phyloP scores from a whole-genome alignment of 2,329 filamentous ascomycete species.

The Pyricularia grisea region DNA sequence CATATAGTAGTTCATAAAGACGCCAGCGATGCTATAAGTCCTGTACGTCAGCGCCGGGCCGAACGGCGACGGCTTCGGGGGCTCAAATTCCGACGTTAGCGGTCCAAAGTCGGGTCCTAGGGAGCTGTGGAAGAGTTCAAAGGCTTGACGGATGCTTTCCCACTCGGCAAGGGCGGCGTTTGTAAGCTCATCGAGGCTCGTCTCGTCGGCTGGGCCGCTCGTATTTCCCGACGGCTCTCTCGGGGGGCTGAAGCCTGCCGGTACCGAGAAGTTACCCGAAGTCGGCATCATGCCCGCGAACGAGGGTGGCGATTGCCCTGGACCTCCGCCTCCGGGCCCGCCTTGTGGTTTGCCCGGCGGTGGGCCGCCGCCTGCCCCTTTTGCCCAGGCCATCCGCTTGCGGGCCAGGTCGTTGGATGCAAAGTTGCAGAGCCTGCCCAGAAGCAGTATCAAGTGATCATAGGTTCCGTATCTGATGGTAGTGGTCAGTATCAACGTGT shows the following conservation, averaged over 20 bases:
- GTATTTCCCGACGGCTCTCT: slow-evolving; percentile 29
- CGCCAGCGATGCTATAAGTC: slow-evolving; percentile 75
- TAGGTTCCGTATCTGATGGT: slow-evolving; percentile 69
- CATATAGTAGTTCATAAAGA: slow-evolving; percentile 86
- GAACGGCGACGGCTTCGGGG: slow-evolving; percentile 63
- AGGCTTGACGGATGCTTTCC: slow-evolving; percentile 62
- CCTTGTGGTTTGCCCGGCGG: slow-evolving; percentile 5
- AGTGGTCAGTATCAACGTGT: slow-evolving; percentile 14
- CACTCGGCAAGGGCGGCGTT: slow-evolving; percentile 69
- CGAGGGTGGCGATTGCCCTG: slow-evolving; percentile 29
- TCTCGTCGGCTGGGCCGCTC: slow-evolving; percentile 35
- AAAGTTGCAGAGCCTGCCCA: slow-evolving; percentile 74
- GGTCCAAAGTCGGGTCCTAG: slow-evolving; percentile 71
- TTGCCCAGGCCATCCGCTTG: slow-evolving; percentile 60
- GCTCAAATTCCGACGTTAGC: slow-evolving; percentile 56
- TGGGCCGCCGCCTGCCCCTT: slow-evolving; percentile 27
- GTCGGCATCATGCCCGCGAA: slow-evolving; percentile 49
- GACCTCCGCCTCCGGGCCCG: slow-evolving; percentile 10
- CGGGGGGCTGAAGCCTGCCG: slow-evolving; percentile 45
- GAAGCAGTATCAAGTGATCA: slow-evolving; percentile 75
- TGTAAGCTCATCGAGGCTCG: slow-evolving; percentile 55
- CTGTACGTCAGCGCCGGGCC: slow-evolving; percentile 73
- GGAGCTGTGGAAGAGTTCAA: slow-evolving; percentile 54
- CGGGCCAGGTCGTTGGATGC: slow-evolving; percentile 65
- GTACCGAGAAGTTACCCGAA: slow-evolving; percentile 36